Evolutionary conservation across 345 rosid genomes (phyloP), one percentile per base, ranked within the genome.

Genomic region (Stellera chamaejasme): DNA sequence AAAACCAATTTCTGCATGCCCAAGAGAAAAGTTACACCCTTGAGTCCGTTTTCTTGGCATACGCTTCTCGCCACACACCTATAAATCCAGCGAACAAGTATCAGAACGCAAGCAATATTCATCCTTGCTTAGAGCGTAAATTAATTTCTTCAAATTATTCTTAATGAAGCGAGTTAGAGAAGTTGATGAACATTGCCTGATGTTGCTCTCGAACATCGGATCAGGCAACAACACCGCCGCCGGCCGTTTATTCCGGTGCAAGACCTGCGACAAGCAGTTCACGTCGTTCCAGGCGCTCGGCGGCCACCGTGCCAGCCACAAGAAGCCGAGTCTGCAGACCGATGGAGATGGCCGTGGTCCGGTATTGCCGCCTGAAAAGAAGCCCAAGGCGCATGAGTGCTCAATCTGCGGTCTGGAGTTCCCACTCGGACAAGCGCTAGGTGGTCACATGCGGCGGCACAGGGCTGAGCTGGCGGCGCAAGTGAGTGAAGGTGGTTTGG

Each of bases 371-470:
- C 52, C 25, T 4, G 48, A 45, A 45, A 49, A 49, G 3, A 49
- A 49, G 52, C 52, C 19, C 27, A 49, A 49, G 52, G 26, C 52
- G 52, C 52, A 49, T 15, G 23, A 8, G 52, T 49, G 52, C 23
- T 84, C 80, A n/a, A 79, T 90, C 45, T 90, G 99, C 13, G 97
- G 99, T 10, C 79, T 95, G 3, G 95, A 84, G 67, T 94, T 94
- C 66, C 65, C 71, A 7, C 90, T 97, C 0, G 99, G 99, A 2
- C 99, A 94, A 75, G 99, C 99, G 2, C 80, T 90, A 2, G 99
- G 99, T 1, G 97, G 99, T 10, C 99, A 94, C 77, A 94, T 94
- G 97, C 83, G 99, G 61, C 72, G 99, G 69, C 99, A 94, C 46
- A 79, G 97, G 2, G 58, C 60, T 1, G 19, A 63, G 19, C 14